Conservation (phyloP, 1,284 basidiomycete genomes). For the Cryptococcus sp. region DNA sequence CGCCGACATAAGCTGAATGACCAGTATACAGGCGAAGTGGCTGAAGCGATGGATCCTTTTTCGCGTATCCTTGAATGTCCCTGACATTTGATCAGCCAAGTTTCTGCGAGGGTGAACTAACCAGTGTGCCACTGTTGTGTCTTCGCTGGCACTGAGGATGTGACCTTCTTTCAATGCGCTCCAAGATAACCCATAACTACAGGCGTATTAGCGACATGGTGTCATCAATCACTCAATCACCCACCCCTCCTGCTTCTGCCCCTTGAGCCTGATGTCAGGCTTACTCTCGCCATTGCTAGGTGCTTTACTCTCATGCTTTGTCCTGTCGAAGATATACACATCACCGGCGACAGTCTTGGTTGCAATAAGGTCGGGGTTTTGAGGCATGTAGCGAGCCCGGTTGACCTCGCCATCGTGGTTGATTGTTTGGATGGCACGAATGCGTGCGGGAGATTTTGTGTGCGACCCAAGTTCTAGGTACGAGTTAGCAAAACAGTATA, state of each 20-base stretch:
- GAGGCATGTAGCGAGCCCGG: constrained; percentile 96
- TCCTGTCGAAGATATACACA: constrained; percentile 92
- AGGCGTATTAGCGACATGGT: constrained; percentile 6
- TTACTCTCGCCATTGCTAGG: constrained; percentile 78
- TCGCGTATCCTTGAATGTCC: constrained; percentile 90
- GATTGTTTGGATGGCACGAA: constrained; percentile 91
- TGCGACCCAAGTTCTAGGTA: constrained; percentile 76
- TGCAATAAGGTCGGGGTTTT: constrained; percentile 95
- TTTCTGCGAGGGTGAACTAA: constrained; percentile 48
- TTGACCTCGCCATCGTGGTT: constrained; percentile 97
- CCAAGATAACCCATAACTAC: constrained; percentile 91
- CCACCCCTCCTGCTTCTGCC: constrained; percentile 91
- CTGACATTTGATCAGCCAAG: constrained; percentile 53
- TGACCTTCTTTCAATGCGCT: constrained; percentile 79
- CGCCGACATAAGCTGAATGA: constrained; percentile 85
- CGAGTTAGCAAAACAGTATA: background rate
- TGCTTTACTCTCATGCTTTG: constrained; percentile 93
- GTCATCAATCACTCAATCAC: constrained; percentile 34
- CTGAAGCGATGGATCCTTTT: constrained; percentile 73
- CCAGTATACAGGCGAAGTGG: constrained; percentile 82
- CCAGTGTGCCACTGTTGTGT: constrained; percentile 96
- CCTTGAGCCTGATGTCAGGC: constrained; percentile 86
- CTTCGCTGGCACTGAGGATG: constrained; percentile 89
- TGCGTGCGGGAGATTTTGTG: constrained; percentile 71
- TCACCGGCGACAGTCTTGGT: constrained; percentile 90